Evolutionary conservation across 768 basidiomycete species (phyloP).

Genomic region (Roridomyces roridus): DNA sequence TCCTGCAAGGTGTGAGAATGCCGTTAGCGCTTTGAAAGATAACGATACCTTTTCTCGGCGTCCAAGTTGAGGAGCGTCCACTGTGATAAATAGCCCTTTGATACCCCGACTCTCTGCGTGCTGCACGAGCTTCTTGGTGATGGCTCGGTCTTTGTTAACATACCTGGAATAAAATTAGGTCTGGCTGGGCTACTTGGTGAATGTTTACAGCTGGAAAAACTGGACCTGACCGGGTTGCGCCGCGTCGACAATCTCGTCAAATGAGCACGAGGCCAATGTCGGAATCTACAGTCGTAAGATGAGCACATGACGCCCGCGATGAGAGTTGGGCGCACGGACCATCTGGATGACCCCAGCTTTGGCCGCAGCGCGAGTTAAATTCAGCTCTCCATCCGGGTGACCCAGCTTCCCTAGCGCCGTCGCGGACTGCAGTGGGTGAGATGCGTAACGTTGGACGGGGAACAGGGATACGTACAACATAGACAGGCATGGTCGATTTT

Average conservation of each 20-base stretch:
- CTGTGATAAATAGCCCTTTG: constrained; percentile 95
- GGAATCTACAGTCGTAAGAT: constrained; percentile 68
- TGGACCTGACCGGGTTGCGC: constrained; percentile 82
- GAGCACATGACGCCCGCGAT: neutral
- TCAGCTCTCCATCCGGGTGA: constrained; percentile 82
- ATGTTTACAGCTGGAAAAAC: constrained; percentile 83
- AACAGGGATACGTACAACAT: constrained; percentile 59
- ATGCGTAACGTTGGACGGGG: neutral
- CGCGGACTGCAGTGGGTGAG: constrained; percentile 56
- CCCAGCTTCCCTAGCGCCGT: constrained; percentile 86
- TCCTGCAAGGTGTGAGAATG: constrained; percentile 43
- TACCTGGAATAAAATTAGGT: constrained; percentile 52
- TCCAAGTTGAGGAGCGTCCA: constrained; percentile 91
- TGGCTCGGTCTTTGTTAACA: constrained; percentile 88
- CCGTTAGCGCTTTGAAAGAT: neutral
- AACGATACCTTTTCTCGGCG: constrained; percentile 76
- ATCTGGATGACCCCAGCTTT: constrained; percentile 67
- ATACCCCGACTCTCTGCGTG: constrained; percentile 92
- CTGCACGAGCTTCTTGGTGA: constrained; percentile 87
- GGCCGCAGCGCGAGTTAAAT: constrained; percentile 73
- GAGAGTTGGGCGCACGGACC: constrained; percentile 33
- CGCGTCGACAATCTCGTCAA: constrained; percentile 92
- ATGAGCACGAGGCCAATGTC: constrained; percentile 93
- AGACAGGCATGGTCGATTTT: constrained; percentile 76
- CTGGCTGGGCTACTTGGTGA: neutral